A percentile compares a stretch with the other conserved stretches of the same genome.
Evolutionary conservation across 1,139 yeast species (phyloP).

Genomic region (Pichia sp.): DNA sequence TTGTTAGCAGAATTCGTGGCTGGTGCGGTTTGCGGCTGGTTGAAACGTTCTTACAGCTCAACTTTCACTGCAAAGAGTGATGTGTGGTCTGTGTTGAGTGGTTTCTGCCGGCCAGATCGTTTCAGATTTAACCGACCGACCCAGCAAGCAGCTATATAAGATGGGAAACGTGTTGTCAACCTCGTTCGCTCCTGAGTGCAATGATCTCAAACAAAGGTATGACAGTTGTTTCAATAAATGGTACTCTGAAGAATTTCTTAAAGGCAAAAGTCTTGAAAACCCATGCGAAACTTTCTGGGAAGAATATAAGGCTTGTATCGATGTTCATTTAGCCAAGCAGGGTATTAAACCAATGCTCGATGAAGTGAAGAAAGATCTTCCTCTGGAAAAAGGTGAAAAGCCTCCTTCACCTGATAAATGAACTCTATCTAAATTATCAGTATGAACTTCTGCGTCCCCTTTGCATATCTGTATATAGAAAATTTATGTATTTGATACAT

Average conservation of each 20-base stretch:
- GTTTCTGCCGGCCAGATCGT: no score
- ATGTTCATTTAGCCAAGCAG: constrained; percentile 59
- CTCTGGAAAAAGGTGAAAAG: constrained; percentile 62
- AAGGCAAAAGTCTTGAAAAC: constrained; percentile 60
- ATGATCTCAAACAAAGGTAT: constrained; percentile 73
- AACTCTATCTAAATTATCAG: no score
- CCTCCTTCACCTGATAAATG: constrained; percentile 8
- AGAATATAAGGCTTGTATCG: constrained; percentile 78
- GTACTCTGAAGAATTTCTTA: constrained; percentile 85
- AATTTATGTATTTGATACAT: not conserved
- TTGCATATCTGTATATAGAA: not conserved
- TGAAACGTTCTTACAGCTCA: no score
- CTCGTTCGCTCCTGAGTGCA: constrained; percentile 96
- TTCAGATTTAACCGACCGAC: no score
- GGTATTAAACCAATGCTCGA: constrained; percentile 81
- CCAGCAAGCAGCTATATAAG: no score
- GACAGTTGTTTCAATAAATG: constrained; percentile 91
- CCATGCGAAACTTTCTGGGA: constrained; percentile 91
- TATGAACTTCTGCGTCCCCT: no score
- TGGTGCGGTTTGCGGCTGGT: no score
- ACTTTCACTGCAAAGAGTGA: no score
- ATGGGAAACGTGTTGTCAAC: constrained; percentile 87
- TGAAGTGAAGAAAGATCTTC: constrained; percentile 87
- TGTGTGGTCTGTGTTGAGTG: no score
- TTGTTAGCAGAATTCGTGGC: no score